Evolutionary conservation across 2,329 filamentous ascomycete genomes (phyloP).

Genomic region (Curvularia lunata): DNA sequence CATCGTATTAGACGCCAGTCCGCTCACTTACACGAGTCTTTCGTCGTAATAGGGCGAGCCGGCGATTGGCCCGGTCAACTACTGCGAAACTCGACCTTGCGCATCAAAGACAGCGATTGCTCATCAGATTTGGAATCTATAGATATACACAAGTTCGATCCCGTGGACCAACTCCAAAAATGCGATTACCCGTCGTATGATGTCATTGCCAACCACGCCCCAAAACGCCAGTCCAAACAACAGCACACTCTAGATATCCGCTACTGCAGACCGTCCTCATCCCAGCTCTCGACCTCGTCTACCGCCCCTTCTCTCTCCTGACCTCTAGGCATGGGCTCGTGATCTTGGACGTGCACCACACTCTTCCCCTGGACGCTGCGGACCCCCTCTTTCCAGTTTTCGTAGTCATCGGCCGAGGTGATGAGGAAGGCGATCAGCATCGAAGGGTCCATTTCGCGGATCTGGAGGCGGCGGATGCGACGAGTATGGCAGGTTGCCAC

Average conservation of each 20-base stretch:
- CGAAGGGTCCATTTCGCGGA: conserved; percentile 95
- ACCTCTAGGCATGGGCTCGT: conserved; percentile 62
- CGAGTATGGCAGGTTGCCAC: conserved; percentile 85
- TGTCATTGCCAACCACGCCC: conserved; percentile 1
- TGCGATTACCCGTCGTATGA: conserved; percentile 13
- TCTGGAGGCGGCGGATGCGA: conserved; percentile 78
- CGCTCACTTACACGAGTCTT: too few species aligned
- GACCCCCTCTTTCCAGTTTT: conserved; percentile 78
- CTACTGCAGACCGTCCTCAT: conserved; percentile 56
- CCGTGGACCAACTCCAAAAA: conserved; percentile 12
- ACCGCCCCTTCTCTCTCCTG: conserved; percentile 74
- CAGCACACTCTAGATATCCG: not conserved
- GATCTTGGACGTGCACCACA: conserved; percentile 82
- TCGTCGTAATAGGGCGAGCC: too few species aligned
- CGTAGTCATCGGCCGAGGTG: conserved; percentile 80
- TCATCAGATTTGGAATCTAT: conserved; percentile 9
- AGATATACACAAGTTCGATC: conserved; percentile 21
- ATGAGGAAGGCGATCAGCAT: conserved; percentile 97
- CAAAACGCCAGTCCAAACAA: conserved; percentile 7
- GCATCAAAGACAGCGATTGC: conserved; percentile 1
- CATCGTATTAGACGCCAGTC: too few species aligned
- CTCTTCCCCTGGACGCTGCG: conserved; percentile 74
- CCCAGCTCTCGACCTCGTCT: conserved; percentile 88
- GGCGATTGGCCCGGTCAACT: too few species aligned
- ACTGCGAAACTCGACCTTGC: not conserved